Evolutionary conservation across 495 filamentous ascomycete genomes (phyloP).

Genomic region (Friedmanniomyces endolithicus): DNA sequence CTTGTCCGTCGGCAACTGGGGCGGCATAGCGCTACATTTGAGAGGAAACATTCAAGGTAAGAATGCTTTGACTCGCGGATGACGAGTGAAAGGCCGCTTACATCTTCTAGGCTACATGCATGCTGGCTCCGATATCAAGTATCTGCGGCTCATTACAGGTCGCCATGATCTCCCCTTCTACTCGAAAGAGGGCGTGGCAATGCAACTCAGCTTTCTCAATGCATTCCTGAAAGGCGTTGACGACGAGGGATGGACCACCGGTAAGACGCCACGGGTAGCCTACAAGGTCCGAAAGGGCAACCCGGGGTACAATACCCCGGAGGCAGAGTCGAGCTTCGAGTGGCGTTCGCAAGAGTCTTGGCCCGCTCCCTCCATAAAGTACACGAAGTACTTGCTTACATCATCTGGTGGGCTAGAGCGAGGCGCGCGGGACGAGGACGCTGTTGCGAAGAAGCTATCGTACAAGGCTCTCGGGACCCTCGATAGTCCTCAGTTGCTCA

Average conservation of each 20-base stretch:
- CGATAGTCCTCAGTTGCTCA: conserved; percentile 30
- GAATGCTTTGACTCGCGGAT: not conserved
- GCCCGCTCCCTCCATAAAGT: conserved; percentile 49
- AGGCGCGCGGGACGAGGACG: conserved; percentile 1
- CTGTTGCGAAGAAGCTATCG: not conserved
- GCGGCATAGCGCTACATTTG: conserved; percentile 52
- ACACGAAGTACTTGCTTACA: conserved; percentile 44
- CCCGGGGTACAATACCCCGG: not conserved
- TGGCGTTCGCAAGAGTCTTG: conserved; percentile 39
- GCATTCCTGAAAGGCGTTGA: conserved; percentile 55
- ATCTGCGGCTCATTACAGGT: conserved; percentile 51
- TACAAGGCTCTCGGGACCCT: conserved; percentile 25
- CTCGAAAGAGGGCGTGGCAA: conserved; percentile 46
- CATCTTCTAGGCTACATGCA: conserved; percentile 30
- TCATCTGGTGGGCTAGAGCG: conserved; percentile 27
- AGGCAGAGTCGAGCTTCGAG: not conserved
- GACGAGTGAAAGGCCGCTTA: not conserved
- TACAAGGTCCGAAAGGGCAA: not conserved
- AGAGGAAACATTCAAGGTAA: conserved; percentile 44
- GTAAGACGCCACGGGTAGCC: conserved; percentile 40
- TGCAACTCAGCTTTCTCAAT: conserved; percentile 51
- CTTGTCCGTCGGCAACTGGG: conserved; percentile 52
- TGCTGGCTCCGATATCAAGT: conserved; percentile 48
- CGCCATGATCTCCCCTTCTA: conserved; percentile 60
- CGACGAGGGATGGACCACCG: conserved; percentile 13